Conservation (phyloP, 257 asterid genomes). For the Ilex asprella region DNA sequence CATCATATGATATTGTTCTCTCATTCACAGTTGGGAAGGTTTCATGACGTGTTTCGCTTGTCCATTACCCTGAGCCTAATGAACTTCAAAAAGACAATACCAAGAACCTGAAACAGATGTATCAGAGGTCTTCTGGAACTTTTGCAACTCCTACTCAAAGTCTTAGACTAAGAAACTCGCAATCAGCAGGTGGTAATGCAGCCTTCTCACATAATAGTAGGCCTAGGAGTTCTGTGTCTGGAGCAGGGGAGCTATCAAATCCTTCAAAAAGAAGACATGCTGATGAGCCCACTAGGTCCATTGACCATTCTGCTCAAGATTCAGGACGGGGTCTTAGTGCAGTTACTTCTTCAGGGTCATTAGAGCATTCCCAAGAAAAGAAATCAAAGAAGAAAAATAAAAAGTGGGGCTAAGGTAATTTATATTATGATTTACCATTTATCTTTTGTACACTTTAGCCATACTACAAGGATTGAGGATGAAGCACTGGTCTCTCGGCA, state of each 20-base stretch:
- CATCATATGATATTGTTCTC: no score
- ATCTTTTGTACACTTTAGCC: no score
- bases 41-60: conserved; percentile 43
- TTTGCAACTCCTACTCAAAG: conserved; percentile 40
- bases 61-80: conserved; percentile 59
- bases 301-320: conserved; percentile 31
- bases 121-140: conserved; percentile 37
- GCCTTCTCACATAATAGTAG: conserved; percentile 31
- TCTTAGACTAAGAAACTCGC: conserved; percentile 25
- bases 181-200: conserved; percentile 22
- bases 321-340: conserved; percentile 44
- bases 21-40: conserved; percentile 57
- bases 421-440: no score
- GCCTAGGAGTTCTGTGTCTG: conserved; percentile 32
- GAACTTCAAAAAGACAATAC: conserved; percentile 31
- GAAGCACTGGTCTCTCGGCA: no score
- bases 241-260: conserved; percentile 26
- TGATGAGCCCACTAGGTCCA: conserved; percentile 24
- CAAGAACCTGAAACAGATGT: conserved; percentile 14
- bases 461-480: no score
- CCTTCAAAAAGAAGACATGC: conserved; percentile 36
- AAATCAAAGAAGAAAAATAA: conserved; percentile 45
- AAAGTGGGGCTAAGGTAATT: conserved; percentile 15
- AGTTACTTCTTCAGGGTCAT: conserved; percentile 40
- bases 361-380: conserved; percentile 35